Conservation (phyloP, 495 filamentous ascomycete genomes). For the Pseudoneurospora amorphoporcata region DNA sequence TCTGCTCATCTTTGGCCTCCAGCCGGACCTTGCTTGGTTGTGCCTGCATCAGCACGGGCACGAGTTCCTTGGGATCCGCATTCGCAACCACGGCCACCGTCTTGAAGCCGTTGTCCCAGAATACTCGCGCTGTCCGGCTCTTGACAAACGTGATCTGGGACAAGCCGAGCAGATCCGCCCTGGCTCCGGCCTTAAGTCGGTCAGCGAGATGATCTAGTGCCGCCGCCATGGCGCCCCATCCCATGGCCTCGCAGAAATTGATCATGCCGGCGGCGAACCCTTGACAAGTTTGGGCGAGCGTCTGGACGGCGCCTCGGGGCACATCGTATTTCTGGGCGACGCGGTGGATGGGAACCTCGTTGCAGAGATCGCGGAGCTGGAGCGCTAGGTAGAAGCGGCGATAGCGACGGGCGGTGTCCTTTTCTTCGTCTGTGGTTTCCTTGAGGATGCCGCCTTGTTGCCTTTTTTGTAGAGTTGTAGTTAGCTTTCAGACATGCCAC, state of each 20-base stretch:
- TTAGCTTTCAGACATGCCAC: constrained; percentile 15
- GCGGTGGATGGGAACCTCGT: constrained; percentile 60
- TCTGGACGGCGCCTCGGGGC: constrained; percentile 62
- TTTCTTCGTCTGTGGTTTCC: constrained; percentile 51
- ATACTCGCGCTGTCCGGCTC: constrained; percentile 62
- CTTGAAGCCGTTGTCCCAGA: constrained; percentile 69
- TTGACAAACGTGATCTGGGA: constrained; percentile 70
- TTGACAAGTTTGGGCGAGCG: constrained; percentile 61
- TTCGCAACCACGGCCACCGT: constrained; percentile 58
- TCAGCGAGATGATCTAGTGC: constrained; percentile 70
- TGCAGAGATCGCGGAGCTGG: constrained; percentile 73
- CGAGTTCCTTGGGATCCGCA: constrained; percentile 54
- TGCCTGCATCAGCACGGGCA: constrained; percentile 62
- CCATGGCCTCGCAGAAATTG: constrained; percentile 66
- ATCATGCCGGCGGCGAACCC: constrained; percentile 72
- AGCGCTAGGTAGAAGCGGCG: constrained; percentile 71
- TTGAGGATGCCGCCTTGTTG: constrained; percentile 58
- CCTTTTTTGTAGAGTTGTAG: constrained; percentile 30
- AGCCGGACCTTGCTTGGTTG: constrained; percentile 53
- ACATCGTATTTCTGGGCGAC: constrained; percentile 62
- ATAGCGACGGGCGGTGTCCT: constrained; percentile 53
- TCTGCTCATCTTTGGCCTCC: constrained; percentile 48
- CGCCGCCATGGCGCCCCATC: constrained; percentile 63
- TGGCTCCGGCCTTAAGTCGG: constrained; percentile 62
- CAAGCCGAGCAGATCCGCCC: constrained; percentile 61